Evolutionary conservation across 177 flowering plant species (phyloP), one percentile per base, ranked within the genome.

Genomic region (Tripterygium wilfordii): DNA sequence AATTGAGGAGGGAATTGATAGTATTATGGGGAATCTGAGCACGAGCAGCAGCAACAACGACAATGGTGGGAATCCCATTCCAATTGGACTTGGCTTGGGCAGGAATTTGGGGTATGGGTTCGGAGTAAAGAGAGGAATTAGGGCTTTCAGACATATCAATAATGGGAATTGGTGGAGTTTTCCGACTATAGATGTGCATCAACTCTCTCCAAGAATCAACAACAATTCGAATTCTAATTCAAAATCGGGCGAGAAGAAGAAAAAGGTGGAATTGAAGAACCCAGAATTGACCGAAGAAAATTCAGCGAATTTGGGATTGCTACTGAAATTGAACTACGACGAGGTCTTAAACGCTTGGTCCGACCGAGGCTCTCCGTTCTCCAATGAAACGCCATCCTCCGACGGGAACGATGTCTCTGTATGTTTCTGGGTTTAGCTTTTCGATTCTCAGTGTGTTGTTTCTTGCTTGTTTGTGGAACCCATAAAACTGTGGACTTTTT

Each of bases 1-100:
- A 43, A 62, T 80, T 22, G 95, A 77, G 30, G 87, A 70, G 27
- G 86, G 89, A 0, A 82, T 89, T 38, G 97, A 89, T 52, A 82
- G 88, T 32, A 86, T 86, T 22, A 66, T 89, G 92, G 97, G 95
- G 24, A 68, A 70, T 45, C 37, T 69, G 16, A 53, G 64, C 20
- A 64, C n/a, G n/a, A n/a, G n/a, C n/a, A n/a, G n/a, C n/a, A n/a
- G n/a, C n/a, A n/a, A n/a, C n/a, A n/a, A n/a, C n/a, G n/a, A n/a
- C n/a, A n/a, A n/a, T n/a, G n/a, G n/a, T 39, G 65, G 66, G 26
- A 62, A 62, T 53, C 70, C n/a, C n/a, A n/a, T n/a, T n/a, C n/a
- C 73, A 13, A 60, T 65, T 48, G 78, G 76, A 14, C 21, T 72
- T 35, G 69, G 74, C 10, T 67, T 75, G 36, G 75, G 73, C n/a